Base-by-base conservation (phyloP, 805 yeast genomes). In the Cyberlindnera nakhonratchasimensis region DNA sequence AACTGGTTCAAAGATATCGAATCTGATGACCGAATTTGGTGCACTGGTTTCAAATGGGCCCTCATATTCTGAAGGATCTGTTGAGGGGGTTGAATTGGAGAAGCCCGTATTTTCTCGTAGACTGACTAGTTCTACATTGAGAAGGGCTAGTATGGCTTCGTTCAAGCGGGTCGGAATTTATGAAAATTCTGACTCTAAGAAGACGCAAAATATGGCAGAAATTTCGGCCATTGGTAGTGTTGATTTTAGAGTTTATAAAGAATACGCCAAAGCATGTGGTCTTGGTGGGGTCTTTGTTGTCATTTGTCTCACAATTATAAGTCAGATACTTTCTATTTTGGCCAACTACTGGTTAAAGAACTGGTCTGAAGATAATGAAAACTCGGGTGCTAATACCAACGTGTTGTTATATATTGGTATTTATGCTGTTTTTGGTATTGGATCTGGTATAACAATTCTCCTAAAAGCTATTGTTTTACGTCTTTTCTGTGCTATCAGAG, bases 311-410 rank as follows among this genome's bases (percentile, higher is more conserved):
- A 48, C 71, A 57, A 51, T 69, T 51, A 22, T 62, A 24, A 50
- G 64, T 4, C 67, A 70, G 14, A 59, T 74, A 12, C 56, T 63
- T 35, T 61, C 63, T 16, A 52, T 69, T 18, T 62, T 66, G 8
- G 76, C 77, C 34, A 79, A 75, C 55, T 77, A 77, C 56, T 80
- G 86, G 82, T 66, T 82, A 51, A 82, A 81, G 50, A 66, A 72
- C 46, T 82, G 90, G 90, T 75, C 88, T 2, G 86, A 81, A 51
- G 59, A 65, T 8, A 64, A 67, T 29, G 64, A 64, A 24, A 67
- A 66, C 20, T 49, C 57, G 32, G 76, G 76, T 11, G 28, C 55
- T 2, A 80, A 78, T 47, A 54, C 58, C 5, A 51, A 72, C 33
- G 73, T 75, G 7, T 56, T 63, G 42, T 62, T 55, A 45, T 82